Evolutionary conservation across 2,329 filamentous ascomycete genomes (phyloP).

Genomic region (Fusarium sp.): DNA sequence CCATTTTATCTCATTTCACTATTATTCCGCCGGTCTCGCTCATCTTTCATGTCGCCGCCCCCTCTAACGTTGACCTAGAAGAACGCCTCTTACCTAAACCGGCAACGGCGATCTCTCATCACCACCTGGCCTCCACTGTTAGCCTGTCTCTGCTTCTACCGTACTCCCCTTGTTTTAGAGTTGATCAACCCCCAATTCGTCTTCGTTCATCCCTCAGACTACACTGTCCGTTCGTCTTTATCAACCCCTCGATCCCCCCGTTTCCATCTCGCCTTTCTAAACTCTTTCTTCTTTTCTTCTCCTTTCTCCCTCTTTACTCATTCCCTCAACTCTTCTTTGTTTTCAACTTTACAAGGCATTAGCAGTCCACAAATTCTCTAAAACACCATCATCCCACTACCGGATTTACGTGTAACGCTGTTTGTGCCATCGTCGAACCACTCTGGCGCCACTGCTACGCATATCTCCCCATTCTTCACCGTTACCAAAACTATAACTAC

Average conservation of each 20-base stretch:
- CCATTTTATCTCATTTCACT: neutral
- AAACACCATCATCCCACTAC: conserved; percentile 33
- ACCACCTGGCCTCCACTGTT: conserved; percentile 17
- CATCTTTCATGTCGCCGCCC: conserved; percentile 28
- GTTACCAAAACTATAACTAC: conserved; percentile 45
- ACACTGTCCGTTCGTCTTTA: conserved; percentile 31
- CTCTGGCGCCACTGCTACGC: conserved; percentile 41
- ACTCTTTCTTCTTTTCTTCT: conserved; percentile 16
- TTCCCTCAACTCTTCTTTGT: conserved; percentile 26
- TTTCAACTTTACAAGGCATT: conserved; percentile 19
- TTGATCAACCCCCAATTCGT: conserved; percentile 43
- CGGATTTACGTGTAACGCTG: conserved; percentile 43
- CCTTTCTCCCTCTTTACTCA: conserved; percentile 8
- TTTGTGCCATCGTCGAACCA: conserved; percentile 45
- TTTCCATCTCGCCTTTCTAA: conserved; percentile 18
- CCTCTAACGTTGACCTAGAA: conserved; percentile 28
- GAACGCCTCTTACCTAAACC: conserved; percentile 39
- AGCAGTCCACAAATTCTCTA: conserved; percentile 38
- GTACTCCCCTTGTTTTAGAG: conserved; percentile 41
- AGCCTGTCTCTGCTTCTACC: conserved; percentile 25
- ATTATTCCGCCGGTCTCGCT: conserved; percentile 37
- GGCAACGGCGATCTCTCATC: conserved; percentile 46
- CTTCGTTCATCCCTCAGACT: conserved; percentile 25
- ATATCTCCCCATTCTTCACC: conserved; percentile 42
- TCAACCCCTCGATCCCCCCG: conserved; percentile 39